Evolutionary conservation across 208 protist genomes (phyloP).

Genomic region (Acanthamoeba royreba): DNA sequence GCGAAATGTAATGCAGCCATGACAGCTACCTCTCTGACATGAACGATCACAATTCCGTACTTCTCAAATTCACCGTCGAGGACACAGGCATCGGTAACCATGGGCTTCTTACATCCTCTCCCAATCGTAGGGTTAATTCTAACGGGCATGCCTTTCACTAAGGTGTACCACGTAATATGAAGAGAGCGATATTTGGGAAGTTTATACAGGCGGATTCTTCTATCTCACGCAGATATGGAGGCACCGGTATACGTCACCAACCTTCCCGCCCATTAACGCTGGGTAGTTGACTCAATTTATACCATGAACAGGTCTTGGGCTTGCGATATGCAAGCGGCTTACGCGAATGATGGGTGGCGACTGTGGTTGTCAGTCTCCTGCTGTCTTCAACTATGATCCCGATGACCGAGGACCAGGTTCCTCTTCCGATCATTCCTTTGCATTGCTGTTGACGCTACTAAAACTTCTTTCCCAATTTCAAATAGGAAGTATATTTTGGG

Average conservation of each 20-base stretch:
- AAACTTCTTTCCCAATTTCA: not conserved
- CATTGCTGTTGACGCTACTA: not conserved
- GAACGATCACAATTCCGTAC: not conserved
- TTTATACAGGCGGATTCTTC: conserved; percentile 31
- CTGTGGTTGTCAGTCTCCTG: not conserved
- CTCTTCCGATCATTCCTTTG: not conserved
- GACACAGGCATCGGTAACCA: conserved; percentile 12
- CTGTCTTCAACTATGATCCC: not conserved
- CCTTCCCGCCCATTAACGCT: too few species aligned
- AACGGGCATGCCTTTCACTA: too few species aligned
- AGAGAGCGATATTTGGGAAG: not conserved
- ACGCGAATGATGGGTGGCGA: not conserved
- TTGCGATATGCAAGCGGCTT: not conserved
- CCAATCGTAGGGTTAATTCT: not conserved
- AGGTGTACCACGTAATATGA: not conserved
- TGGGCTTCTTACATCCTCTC: too few species aligned
- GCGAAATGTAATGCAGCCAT: too few species aligned
- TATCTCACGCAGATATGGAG: not conserved
- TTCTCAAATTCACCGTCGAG: not conserved
- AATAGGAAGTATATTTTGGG: not conserved
- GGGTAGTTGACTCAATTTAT: not conserved
- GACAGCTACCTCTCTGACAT: not conserved
- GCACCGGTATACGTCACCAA: not conserved
- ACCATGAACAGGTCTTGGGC: not conserved
- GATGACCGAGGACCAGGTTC: not conserved